Base-by-base conservation (phyloP, 2,329 filamentous ascomycete genomes). In the Hypoxylon sp. region DNA sequence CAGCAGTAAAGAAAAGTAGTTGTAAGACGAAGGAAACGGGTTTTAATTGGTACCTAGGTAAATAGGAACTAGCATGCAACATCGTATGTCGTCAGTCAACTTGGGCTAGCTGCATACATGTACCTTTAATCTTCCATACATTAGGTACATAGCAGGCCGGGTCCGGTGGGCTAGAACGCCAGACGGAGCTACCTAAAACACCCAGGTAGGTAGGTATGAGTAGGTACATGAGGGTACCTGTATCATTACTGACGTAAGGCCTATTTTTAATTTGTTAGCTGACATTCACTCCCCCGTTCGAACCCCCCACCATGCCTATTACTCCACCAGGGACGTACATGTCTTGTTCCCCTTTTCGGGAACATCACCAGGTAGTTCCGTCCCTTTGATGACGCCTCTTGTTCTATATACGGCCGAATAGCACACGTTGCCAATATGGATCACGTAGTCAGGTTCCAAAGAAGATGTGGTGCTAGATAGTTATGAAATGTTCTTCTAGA, bases 21-120 rank as follows among this genome's bases (percentile, higher is more conserved):
- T n/a, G n/a, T n/a, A 12, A 30, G 6, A 8, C 8, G 40, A 36
- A 8, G 50, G 28, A 2, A 44, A 22, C 7, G n/a, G 16, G 8
- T 44, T 30, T 6, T 32, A 14, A 53, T 30, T 44, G 44, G 24
- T 20, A 16, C 26, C 18, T 32, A 12, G 50, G 26, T 38, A 38
- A 32, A 44, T 2, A 22, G 32, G 9, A 28, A n/a, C 22, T 16
- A 28, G 38, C 7, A 26, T 26, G 22, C 7, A n/a, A n/a, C 16
- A 24, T 30, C 22, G 49, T 38, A 51, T 36, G 32, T 28, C 20
- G 49, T 51, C n/a, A 22, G 26, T 51, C 20, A 33, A 14, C 49
- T 40, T 12, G 20, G 20, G 24, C 24, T 16, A 51, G 24, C 6
- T 46, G 30, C 3, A 2, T 46, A 26, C 5, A 11, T 33, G n/a